Evolutionary conservation across 345 rosid genomes (phyloP).

Genomic region (Pistacia vera): DNA sequence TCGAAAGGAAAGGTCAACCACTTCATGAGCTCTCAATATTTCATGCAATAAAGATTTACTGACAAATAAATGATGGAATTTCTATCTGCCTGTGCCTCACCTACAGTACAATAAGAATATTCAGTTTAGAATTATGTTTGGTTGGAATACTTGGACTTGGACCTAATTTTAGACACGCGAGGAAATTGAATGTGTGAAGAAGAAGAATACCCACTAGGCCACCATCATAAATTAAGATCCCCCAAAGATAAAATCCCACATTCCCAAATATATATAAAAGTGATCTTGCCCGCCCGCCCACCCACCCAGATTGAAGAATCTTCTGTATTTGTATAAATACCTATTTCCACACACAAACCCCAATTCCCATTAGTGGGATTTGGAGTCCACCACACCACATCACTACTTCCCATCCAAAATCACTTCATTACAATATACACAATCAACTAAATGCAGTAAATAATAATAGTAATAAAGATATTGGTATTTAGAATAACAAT

Average conservation of each 20-base stretch:
- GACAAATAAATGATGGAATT: too few relatives aligned
- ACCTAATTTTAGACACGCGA: background rate
- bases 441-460: background rate
- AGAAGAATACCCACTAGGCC: background rate
- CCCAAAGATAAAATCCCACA: background rate
- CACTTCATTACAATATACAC: too few relatives aligned
- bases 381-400: slow-evolving; percentile 20
- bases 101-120: too few relatives aligned
- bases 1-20: too few relatives aligned
- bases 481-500: background rate
- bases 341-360: background rate
- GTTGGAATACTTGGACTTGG: too few relatives aligned
- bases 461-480: background rate
- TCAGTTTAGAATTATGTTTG: too few relatives aligned
- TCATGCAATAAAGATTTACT: too few relatives aligned
- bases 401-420: slow-evolving; percentile 11
- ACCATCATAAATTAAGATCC: too few relatives aligned
- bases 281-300: background rate
- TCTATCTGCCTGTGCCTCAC: too few relatives aligned
- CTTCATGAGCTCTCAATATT: too few relatives aligned
- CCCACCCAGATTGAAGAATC: slow-evolving; percentile 10
- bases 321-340: background rate
- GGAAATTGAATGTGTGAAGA: background rate
- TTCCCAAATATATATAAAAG: background rate
- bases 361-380: slow-evolving; percentile 18